Base-by-base conservation (phyloP, 78 protist genomes). In the Anaeramoeba flamelloides region DNA sequence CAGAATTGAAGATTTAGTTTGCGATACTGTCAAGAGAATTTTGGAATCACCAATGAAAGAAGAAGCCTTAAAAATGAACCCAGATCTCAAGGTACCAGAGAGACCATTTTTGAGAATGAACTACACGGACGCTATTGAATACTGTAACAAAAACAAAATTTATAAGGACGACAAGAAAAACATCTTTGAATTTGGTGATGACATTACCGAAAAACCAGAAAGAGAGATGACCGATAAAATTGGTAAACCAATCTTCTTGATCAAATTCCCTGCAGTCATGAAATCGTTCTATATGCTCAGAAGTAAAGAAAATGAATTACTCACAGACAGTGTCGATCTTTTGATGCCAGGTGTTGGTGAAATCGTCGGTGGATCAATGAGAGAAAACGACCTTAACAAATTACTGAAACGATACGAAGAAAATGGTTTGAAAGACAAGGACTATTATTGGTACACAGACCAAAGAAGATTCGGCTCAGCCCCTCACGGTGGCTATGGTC, bases 271-370 rank as follows among this genome's bases (percentile, higher is more conserved):
- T 38, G 75, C 81, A 17, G 91, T 69, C 39, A 87, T 93, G 88
- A 95, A 95, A 86, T 83, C 97, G 38, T 95, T 95, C 92, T 95
- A 95, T 90, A 94, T 94, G 97, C 17, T 17, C 82, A 82, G 12
- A 33, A 79, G 65, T 74, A 38, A 2, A 38, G 69, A 26, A 41
- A 79, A 86, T 36, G 77, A 41, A 2, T 8, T 3, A 1, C 36
- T 1, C 8, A 84, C 87, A 2, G 87, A 85, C 31, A 77, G 86
- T n/a, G 92, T 88, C 1, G 93, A 90, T 26, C 75, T 89, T 22
- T 88, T 93, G 74, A 89, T 95, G 91, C 98, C 98, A 38, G 93
- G 92, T 79, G 95, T 95, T 77, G 98, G 98, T 40, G 98, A 95
- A 78, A 94, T 95, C 39, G 91, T 95, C 39, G 98, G 98, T 36